Evolutionary conservation across 2,329 filamentous ascomycete species (phyloP).

Genomic region (Mycosphaerelloides madeirae): DNA sequence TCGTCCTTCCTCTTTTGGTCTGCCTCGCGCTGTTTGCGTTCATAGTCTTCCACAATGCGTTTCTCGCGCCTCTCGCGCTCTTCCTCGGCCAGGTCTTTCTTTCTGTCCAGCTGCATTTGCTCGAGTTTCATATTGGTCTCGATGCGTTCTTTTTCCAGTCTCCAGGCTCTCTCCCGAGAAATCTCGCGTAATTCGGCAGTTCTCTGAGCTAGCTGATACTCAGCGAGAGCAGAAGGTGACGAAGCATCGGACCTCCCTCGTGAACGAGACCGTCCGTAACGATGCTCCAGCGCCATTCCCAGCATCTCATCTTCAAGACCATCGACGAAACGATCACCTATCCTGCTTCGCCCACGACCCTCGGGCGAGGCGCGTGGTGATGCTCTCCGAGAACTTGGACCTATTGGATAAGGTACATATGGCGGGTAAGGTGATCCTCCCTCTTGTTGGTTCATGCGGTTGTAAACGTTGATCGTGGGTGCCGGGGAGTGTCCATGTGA

Average conservation of each 20-base stretch:
- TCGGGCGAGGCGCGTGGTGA: constrained; percentile 18
- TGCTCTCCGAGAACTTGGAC: constrained; percentile 26
- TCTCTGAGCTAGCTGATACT: constrained; percentile 32
- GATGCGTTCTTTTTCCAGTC: constrained; percentile 36
- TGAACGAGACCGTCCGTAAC: constrained; percentile 31
- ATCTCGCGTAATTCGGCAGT: constrained; percentile 33
- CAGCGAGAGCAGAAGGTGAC: constrained; percentile 18
- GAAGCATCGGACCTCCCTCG: constrained; percentile 28
- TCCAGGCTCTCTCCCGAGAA: constrained; percentile 31
- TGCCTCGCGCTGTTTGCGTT: constrained; percentile 29
- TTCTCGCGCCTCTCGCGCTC: constrained; percentile 24
- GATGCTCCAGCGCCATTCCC: constrained; percentile 27
- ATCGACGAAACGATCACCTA: constrained; percentile 22
- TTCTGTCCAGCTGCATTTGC: constrained; percentile 26
- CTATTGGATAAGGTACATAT: constrained; percentile 7
- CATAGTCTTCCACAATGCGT: constrained; percentile 26
- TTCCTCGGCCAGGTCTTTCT: constrained; percentile 31
- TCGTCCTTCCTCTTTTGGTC: constrained; percentile 35
- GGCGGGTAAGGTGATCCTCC: constrained; percentile 14
- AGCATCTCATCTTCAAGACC: constrained; percentile 28
- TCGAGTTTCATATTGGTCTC: constrained; percentile 26
- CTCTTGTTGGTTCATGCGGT: constrained; percentile 32
- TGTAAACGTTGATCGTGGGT: constrained; percentile 46
- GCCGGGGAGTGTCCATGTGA: constrained; percentile 41
- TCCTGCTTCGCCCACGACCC: constrained; percentile 14